These are phyloP conservation scores for Coemansia sp. DNA, from an alignment of 192 early-diverging fungal species.

Conservation along the genomic window DNA sequence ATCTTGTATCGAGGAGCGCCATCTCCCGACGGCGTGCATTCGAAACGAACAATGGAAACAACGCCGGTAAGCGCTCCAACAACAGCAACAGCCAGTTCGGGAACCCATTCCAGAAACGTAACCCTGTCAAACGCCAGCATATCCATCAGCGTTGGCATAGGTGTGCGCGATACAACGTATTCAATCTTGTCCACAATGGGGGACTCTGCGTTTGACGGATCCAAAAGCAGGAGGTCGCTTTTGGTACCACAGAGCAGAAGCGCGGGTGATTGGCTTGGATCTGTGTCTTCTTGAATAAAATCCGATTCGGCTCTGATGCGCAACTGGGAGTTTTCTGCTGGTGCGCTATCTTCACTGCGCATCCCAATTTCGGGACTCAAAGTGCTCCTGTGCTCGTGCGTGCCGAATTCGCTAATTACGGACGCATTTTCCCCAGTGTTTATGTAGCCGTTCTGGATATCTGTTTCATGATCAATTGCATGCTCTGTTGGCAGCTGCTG, in stretches of 20 bases:
- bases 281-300: slow-evolving; percentile 6
- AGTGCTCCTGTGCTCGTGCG: not conserved
- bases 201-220: slow-evolving; percentile 12
- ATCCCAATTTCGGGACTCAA: not conserved
- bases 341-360: not conserved
- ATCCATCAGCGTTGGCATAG: slow-evolving; percentile 11
- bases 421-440: not conserved
- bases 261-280: slow-evolving; percentile 12
- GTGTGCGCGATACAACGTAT: slow-evolving; percentile 14
- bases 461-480: slow-evolving; percentile 15
- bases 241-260: slow-evolving; percentile 40
- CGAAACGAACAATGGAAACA: slow-evolving; percentile 23
- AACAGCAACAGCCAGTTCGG: slow-evolving; percentile 33
- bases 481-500: not conserved
- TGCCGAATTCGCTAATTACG: slow-evolving; percentile 1
- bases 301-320: not conserved
- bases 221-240: slow-evolving; percentile 34
- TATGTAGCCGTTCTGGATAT: slow-evolving; percentile 33
- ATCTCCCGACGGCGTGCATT: not conserved
- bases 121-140: slow-evolving; percentile 36
- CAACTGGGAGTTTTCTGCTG: not conserved
- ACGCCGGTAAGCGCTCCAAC: slow-evolving; percentile 32
- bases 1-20: slow-evolving; percentile 4
- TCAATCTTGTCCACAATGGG: slow-evolving; percentile 36
- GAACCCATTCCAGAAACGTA: slow-evolving; percentile 49